A percentile compares a stretch with the other conserved stretches of the same genome.
Conservation (phyloP, 1,284 basidiomycete species). For the Hymenochaete sp. region DNA sequence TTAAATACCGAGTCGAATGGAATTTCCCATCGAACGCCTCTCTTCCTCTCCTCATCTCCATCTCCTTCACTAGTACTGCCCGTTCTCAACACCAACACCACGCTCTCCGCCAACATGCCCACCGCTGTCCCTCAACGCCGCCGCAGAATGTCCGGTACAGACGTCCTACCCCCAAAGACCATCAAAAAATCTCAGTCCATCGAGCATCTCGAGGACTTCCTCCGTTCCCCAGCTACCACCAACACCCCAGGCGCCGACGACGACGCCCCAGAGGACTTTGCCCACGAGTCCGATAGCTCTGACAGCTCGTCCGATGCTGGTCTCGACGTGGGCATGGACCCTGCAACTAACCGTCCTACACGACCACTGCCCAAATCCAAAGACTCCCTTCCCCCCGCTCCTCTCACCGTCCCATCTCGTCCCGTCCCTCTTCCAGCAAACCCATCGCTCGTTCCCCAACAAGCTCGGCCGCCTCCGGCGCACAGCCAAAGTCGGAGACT, state of each 20-base stretch:
- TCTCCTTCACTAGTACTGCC: not conserved
- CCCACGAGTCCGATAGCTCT: slow-evolving; percentile 15
- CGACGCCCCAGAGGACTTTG: slow-evolving; percentile 15
- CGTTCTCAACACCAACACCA: not conserved
- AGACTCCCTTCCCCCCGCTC: not conserved
- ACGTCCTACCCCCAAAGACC: too few species aligned
- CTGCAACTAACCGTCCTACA: slow-evolving; percentile 9
- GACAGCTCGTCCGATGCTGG: slow-evolving; percentile 6
- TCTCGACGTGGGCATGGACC: not conserved
- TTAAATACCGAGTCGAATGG: too few species aligned
- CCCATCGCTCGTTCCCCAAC: slow-evolving; percentile 72
- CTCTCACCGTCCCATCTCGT: slow-evolving; percentile 19
- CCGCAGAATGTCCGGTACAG: slow-evolving; percentile 16
- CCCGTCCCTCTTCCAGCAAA: slow-evolving; percentile 43
- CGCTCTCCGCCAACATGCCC: slow-evolving; percentile 8
- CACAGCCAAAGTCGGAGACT: slow-evolving; percentile 38
- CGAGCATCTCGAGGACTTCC: slow-evolving; percentile 10
- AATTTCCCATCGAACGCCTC: not conserved
- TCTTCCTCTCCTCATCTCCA: slow-evolving; percentile 1
- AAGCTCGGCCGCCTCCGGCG: slow-evolving; percentile 69
- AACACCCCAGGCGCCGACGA: slow-evolving; percentile 13
- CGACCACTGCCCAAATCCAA: slow-evolving; percentile 13
- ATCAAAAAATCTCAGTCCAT: slow-evolving; percentile 15
- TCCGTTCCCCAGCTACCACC: slow-evolving; percentile 4
- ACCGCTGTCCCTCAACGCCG: slow-evolving; percentile 16